phyloP scores from a whole-genome alignment of 495 filamentous ascomycete species.

The Beverwykella pulmonaria region DNA sequence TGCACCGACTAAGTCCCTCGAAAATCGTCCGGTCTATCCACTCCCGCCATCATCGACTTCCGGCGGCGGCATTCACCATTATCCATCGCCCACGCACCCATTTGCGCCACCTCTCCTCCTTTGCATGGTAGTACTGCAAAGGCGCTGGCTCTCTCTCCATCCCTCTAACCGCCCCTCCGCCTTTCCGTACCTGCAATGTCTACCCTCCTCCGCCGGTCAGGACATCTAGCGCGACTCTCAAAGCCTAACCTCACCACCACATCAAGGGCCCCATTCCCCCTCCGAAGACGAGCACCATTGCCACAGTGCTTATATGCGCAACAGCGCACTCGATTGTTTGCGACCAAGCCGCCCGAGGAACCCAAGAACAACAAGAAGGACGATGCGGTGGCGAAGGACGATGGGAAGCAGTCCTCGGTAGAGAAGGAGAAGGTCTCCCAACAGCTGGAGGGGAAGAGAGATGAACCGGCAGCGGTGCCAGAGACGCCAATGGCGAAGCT shows the following conservation, averaged over 20 bases:
- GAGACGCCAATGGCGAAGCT: slow-evolving; percentile 36
- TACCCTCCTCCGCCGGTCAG: slow-evolving; percentile 65
- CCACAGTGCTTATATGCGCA: slow-evolving; percentile 45
- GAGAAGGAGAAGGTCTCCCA: not conserved
- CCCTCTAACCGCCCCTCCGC: slow-evolving; percentile 13
- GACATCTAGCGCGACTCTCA: slow-evolving; percentile 64
- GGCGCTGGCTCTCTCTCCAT: slow-evolving; percentile 1
- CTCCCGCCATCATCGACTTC: not conserved
- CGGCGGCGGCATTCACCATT: slow-evolving; percentile 5
- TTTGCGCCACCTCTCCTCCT: not conserved
- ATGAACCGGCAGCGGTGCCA: slow-evolving; percentile 6
- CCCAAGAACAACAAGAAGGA: slow-evolving; percentile 36
- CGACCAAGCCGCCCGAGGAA: slow-evolving; percentile 25
- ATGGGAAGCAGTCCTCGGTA: slow-evolving; percentile 3
- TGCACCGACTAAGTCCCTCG: not conserved
- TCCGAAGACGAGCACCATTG: slow-evolving; percentile 39
- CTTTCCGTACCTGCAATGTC: slow-evolving; percentile 54
- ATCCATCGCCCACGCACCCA: slow-evolving; percentile 1
- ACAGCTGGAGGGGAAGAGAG: not conserved
- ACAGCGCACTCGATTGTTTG: slow-evolving; percentile 58
- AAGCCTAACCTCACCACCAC: slow-evolving; percentile 48
- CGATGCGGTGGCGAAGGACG: slow-evolving; percentile 26
- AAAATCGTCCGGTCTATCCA: slow-evolving; percentile 1
- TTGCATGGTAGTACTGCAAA: slow-evolving; percentile 18
- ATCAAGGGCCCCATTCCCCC: slow-evolving; percentile 15